Evolutionary conservation across 768 basidiomycete species (phyloP), one percentile per base, ranked within the genome.

Genomic region (Tricholoma terreum): DNA sequence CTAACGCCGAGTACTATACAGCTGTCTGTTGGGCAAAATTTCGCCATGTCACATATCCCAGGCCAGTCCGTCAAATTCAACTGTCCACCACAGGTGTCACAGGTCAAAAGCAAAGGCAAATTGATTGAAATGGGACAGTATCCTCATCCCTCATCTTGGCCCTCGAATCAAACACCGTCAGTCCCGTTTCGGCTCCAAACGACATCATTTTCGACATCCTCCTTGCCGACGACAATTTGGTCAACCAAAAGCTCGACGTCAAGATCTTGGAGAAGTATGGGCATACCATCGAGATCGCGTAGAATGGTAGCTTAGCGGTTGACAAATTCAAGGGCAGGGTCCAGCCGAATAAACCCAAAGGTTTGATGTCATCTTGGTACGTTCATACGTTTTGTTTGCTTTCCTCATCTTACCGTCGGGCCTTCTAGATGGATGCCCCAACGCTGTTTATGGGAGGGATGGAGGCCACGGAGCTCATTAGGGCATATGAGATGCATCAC

Each of bases 391-490:
- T 33, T 51, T 35, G 30, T 10, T 50, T 15, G 42, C 24, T 6
- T 27, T 27, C 30, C 21, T 49, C 33, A 46, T 22, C 40, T 33
- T n/a, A 10, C 61, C 48, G 12, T n/a, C n/a, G n/a, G n/a, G n/a
- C n/a, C n/a, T 51, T 52, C 11, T 59, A 96, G 91, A 98, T 98
- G 96, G 95, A 98, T 65, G 90, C 97, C 14, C 96, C 94, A 9
- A 95, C 95, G 93, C 93, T 94, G 6, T 89, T 95, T 73, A 98
- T 98, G 93, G 94, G 95, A 50, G 95, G 96, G 61, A 93, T 96
- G 87, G 95, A 99, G 72, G 93, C 96, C 1, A 99, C 97, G 0
- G 89, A 94, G 61, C 78, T 92, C 56, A 97, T 98, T 59, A 84
- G 96, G 51, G 81, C 84, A 34, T 92, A 86, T 67, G 50, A 51